Evolutionary conservation across 345 rosid species (phyloP), one percentile per base, ranked within the genome.

Genomic region (Toxicodendron radicans): DNA sequence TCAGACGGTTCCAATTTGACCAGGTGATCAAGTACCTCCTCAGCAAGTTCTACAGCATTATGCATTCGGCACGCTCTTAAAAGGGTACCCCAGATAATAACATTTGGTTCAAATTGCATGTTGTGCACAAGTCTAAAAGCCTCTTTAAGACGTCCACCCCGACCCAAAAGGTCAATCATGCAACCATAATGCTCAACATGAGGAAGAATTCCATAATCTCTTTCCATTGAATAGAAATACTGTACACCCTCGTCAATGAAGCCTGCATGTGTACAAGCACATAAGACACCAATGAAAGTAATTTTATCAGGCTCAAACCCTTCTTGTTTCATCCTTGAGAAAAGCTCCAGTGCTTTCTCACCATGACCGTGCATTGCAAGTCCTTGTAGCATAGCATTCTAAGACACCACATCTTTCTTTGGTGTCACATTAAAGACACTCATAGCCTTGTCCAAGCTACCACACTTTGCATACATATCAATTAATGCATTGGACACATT

Each of bases 401-500:
- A 95, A 13, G 99, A 91, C 58, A 88, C 85, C 20, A 84, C 71
- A 64, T 95, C 96, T 83, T 82, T 90, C 81, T 80, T 79, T 1
- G 70, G 51, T 88, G 87, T 91, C 73, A 72, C 74, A 35, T 86
- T 75, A 57, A 95, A 95, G 52, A 93, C 82, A 54, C 69, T 84
- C 30, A 80, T 80, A 12, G 97, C 98, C 76, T 79, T 81, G 60
- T 86, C 88, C 66, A 88, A 57, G 56, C 72, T 82, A 54, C 99
- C 97, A 64, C 97, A 91, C 75, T 90, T 95, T 0, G 92, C 87
- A 58, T 91, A 92, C 99, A 92, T 91, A 85, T 92, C 95, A 67
- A 90, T 74, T 75, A 95, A 79, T 11, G 99, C 89, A 85, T 91
- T 95, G 58, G 83, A 83, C 70, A 89, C 97, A 54, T 65, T 71